Conservation (phyloP, 768 basidiomycete genomes). For the Pleurotus salmoneostramineus region DNA sequence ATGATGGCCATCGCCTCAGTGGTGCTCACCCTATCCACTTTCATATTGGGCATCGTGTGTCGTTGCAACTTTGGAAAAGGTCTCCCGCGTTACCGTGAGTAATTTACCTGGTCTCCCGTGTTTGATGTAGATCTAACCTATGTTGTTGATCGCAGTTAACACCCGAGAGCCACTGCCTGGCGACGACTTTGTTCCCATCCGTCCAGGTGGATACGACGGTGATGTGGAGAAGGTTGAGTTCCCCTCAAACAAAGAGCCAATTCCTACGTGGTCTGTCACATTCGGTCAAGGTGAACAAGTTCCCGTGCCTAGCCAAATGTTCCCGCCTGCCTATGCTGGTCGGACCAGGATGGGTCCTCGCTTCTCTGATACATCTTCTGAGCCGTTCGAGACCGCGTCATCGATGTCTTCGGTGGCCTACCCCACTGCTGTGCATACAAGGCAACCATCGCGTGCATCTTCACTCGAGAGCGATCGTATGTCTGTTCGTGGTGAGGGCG, state of each 20-base stretch:
- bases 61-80: slow-evolving; percentile 78
- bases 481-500: slow-evolving; percentile 9
- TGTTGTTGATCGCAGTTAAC: slow-evolving; percentile 38
- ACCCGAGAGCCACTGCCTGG: slow-evolving; percentile 45
- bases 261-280: slow-evolving; percentile 51
- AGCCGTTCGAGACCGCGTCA: slow-evolving; percentile 33
- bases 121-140: slow-evolving; percentile 10
- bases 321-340: slow-evolving; percentile 18
- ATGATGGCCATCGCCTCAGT: slow-evolving; percentile 58
- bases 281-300: slow-evolving; percentile 30
- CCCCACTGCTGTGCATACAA: slow-evolving; percentile 31
- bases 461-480: slow-evolving; percentile 14
- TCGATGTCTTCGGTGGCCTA: slow-evolving; percentile 20
- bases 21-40: slow-evolving; percentile 46
- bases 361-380: slow-evolving; percentile 37
- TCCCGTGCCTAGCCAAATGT: slow-evolving; percentile 34
- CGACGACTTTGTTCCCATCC: slow-evolving; percentile 19
- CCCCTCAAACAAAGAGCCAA: slow-evolving; percentile 45
- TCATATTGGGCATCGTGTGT: slow-evolving; percentile 64
- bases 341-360: slow-evolving; percentile 36
- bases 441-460: slow-evolving; percentile 28
- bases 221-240: slow-evolving; percentile 61
- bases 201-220: slow-evolving; percentile 28
- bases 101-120: neutral
- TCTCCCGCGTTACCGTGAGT: slow-evolving; percentile 61